A percentile compares a stretch with the other conserved stretches of the same genome.
Evolutionary conservation across 176 grass and related monocot genomes (phyloP).

Genomic region (Microstegium vimineum): DNA sequence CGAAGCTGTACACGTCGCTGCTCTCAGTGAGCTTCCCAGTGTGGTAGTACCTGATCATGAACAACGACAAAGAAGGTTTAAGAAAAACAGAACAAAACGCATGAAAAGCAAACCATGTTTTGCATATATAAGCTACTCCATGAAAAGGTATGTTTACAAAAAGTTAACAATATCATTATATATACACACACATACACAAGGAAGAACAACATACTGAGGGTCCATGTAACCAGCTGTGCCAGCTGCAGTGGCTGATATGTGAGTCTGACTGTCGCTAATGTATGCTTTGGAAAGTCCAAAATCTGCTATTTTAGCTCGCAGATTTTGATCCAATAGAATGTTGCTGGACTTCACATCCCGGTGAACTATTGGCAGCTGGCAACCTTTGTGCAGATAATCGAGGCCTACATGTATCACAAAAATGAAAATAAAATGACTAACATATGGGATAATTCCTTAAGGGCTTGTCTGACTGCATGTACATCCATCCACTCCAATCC

Average conservation of each 20-base stretch:
- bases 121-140: no score
- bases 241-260: slow-evolving; percentile 6
- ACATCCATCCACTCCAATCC: no score
- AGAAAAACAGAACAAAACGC: no score
- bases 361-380: slow-evolving; percentile 37
- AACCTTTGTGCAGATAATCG: slow-evolving; percentile 56
- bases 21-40: no score
- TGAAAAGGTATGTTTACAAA: not conserved
- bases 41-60: no score
- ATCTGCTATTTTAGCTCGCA: slow-evolving; percentile 48
- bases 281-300: slow-evolving; percentile 48
- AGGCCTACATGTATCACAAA: slow-evolving; percentile 20
- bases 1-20: no score
- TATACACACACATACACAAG: not conserved
- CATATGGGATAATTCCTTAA: no score
- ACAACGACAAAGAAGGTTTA: no score
- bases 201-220: slow-evolving; percentile 35
- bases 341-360: slow-evolving; percentile 51
- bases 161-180: no score
- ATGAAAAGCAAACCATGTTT: no score
- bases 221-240: slow-evolving; percentile 58
- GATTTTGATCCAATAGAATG: slow-evolving; percentile 43
- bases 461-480: no score
- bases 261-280: not conserved
- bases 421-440: not conserved